Conservation (phyloP, 805 yeast genomes). For the Yarrowia sp. region DNA sequence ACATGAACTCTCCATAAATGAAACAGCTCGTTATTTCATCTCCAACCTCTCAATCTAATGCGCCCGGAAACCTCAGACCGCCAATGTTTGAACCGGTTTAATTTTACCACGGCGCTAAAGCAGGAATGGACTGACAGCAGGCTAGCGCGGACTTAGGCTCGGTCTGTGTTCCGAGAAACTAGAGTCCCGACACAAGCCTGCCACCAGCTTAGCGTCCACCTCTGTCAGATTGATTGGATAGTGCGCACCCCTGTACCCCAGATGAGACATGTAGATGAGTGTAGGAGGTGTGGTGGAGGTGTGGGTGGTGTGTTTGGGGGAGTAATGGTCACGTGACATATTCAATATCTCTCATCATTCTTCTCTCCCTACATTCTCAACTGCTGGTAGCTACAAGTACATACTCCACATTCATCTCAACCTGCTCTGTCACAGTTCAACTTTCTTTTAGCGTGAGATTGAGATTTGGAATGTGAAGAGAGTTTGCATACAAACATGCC, state of each 20-base stretch:
- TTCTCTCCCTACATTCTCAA: too few species aligned
- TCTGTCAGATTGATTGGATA: background rate
- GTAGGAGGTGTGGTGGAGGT: background rate
- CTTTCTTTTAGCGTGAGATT: slow-evolving; percentile 2
- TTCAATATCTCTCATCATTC: too few species aligned
- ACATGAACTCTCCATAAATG: too few species aligned
- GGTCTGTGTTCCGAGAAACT: slow-evolving; percentile 14
- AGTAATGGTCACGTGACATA: background rate
- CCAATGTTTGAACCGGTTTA: background rate
- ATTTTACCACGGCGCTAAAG: slow-evolving; percentile 20
- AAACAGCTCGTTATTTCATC: too few species aligned
- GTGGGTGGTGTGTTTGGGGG: too few species aligned
- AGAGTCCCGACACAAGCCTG: background rate
- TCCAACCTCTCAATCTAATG: too few species aligned
- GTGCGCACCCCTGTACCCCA: slow-evolving; percentile 26
- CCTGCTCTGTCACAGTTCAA: background rate
- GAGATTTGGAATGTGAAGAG: slow-evolving; percentile 6
- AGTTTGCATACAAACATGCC: slow-evolving; percentile 4
- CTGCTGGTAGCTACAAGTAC: too few species aligned
- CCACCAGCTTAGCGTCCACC: background rate
- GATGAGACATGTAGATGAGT: background rate
- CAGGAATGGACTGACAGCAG: slow-evolving; percentile 22
- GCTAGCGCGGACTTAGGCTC: slow-evolving; percentile 14
- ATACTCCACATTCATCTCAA: too few species aligned
- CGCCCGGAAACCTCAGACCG: too few species aligned